Conservation (phyloP, 768 basidiomycete species). For the Gymnopilus dilepis region DNA sequence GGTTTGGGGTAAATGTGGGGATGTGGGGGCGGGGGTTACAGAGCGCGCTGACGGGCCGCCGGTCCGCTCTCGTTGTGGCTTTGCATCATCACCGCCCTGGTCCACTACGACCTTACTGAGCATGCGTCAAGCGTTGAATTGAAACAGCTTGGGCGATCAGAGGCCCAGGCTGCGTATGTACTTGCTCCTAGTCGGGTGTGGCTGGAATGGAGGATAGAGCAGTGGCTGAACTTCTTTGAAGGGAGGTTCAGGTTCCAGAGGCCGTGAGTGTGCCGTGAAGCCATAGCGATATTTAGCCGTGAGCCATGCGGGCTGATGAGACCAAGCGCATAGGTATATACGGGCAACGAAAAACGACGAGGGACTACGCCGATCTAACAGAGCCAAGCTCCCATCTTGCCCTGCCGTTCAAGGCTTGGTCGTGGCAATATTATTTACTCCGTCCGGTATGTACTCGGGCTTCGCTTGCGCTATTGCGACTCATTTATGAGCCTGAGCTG, state of each 20-base stretch:
- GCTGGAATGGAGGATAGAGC: not conserved
- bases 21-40: not conserved
- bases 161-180: not conserved
- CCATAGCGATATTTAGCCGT: not conserved
- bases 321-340: not conserved
- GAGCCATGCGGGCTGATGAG: not conserved
- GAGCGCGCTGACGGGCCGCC: not conserved
- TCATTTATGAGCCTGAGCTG: too few species aligned
- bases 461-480: too few species aligned
- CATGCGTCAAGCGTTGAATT: not conserved
- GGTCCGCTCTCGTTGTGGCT: not conserved
- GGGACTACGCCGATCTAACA: too few species aligned
- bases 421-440: too few species aligned
- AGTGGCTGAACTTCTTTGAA: too few species aligned
- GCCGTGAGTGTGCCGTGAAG: not conserved
- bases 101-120: not conserved
- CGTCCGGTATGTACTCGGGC: too few species aligned
- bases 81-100: not conserved
- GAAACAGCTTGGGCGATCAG: not conserved
- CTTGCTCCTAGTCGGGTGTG: not conserved
- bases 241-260: not conserved
- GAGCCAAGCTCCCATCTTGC: too few species aligned
- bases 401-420: too few species aligned
- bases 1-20: constrained; percentile 4
- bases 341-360: not conserved